Base-by-base conservation (phyloP, 495 filamentous ascomycete species). In the Margaritispora aquatica region DNA sequence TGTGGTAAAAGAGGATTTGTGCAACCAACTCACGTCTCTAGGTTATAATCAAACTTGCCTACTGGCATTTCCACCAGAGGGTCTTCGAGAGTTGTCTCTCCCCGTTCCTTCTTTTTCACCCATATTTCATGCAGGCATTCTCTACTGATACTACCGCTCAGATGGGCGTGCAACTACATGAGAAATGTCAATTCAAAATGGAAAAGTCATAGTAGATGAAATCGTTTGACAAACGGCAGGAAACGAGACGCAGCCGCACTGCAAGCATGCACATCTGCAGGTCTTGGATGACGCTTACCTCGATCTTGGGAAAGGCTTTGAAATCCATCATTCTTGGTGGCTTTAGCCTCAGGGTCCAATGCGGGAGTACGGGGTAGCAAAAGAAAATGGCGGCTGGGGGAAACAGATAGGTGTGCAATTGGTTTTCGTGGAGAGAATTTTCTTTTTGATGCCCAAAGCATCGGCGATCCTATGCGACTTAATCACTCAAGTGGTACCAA, bases 91-190 rank as follows among this genome's bases (percentile, higher is more conserved):
- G 71, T 60, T 0, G 81, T 80, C 34, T 83, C 66, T 38, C 68
- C 66, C 5, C 60, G 59, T 8, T 70, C 71, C 51, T 80, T 83
- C 69, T 85, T 87, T 49, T 69, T 66, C 38, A 71, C 52, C 87
- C 89, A 96, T 64, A 94, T 81, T 41, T 89, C 81, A 66, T 93
- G 87, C 0, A 94, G 81, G 55, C 81, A 86, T 73, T 85, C 70
- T 15, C 83, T 82, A 68, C 83, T 87, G 71, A 94, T 92, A 69
- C 87, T 90, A 48, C 90, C 89, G 46, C 82, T 88, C 29, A 96
- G 80, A 71, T 94, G 90, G 58, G 90, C 90, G 63, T 96, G 90
- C 19, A 96, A 79, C 86, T 93, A 66, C 23, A 54, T 10, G 31
- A 17, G 15, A 24, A 29, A 13, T 19, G 27, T 66, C 59, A 66